Evolutionary conservation across 805 yeast species (phyloP).

Genomic region (Wickerhamia fluorescens): DNA sequence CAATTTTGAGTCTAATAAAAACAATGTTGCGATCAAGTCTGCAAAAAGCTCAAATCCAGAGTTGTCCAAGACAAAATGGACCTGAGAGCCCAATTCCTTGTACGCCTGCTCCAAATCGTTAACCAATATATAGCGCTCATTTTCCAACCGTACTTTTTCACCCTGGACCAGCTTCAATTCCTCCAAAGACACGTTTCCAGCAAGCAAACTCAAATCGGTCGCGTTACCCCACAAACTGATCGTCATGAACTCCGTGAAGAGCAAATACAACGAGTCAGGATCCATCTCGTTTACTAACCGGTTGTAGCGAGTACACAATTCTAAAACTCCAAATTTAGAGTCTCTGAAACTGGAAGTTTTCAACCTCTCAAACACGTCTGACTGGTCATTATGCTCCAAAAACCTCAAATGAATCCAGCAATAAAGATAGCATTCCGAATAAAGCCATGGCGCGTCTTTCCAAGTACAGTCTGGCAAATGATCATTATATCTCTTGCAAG

Average conservation of each 20-base stretch:
- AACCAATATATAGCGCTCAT: slow-evolving; percentile 68
- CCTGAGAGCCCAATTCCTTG: slow-evolving; percentile 36
- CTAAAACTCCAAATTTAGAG: slow-evolving; percentile 71
- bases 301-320: slow-evolving; percentile 56
- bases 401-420: slow-evolving; percentile 49
- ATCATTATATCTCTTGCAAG: slow-evolving; percentile 54
- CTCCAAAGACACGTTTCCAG: slow-evolving; percentile 74
- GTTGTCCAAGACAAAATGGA: slow-evolving; percentile 85
- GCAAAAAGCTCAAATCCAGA: slow-evolving; percentile 93
- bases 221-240: slow-evolving; percentile 98
- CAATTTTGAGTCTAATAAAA: slow-evolving; percentile 57
- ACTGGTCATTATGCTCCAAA: slow-evolving; percentile 18
- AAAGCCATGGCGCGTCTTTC: slow-evolving; percentile 88
- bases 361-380: slow-evolving; percentile 63
- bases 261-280: slow-evolving; percentile 39
- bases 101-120: slow-evolving; percentile 73
- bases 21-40: slow-evolving; percentile 60
- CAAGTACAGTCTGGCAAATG: slow-evolving; percentile 49
- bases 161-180: slow-evolving; percentile 92
- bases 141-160: slow-evolving; percentile 73
- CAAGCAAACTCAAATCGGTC: slow-evolving; percentile 83
- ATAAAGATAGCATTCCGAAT: slow-evolving; percentile 78
- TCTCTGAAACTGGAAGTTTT: slow-evolving; percentile 71
- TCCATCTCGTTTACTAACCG: slow-evolving; percentile 12
- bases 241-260: slow-evolving; percentile 80